These are phyloP conservation scores for Pythium rishiriense DNA, from an alignment of 352 stramenopile species.

Conservation along the genomic window DNA sequence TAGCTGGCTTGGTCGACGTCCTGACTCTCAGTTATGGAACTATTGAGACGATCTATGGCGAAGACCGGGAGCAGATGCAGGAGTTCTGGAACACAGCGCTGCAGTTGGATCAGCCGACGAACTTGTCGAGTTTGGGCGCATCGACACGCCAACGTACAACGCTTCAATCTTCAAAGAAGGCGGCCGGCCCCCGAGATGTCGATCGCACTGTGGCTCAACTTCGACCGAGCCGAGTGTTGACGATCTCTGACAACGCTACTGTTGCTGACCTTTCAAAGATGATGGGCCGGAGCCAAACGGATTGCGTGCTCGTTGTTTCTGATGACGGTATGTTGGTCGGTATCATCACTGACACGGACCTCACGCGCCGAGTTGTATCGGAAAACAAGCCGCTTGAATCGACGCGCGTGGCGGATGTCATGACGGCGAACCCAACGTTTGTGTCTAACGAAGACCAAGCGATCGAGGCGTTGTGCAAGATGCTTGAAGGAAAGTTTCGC, in stretches of 20 bases:
- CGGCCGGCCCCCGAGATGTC: slow-evolving; percentile 60
- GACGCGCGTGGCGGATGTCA: slow-evolving; percentile 73
- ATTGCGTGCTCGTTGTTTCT: slow-evolving; percentile 93
- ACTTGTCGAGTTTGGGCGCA: slow-evolving; percentile 31
- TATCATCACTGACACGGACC: slow-evolving; percentile 95
- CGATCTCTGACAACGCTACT: slow-evolving; percentile 69
- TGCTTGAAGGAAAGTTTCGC: slow-evolving; percentile 89
- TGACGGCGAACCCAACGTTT: slow-evolving; percentile 85
- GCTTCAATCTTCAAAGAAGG: slow-evolving; percentile 42
- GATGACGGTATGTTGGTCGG: slow-evolving; percentile 88
- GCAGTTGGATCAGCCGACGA: slow-evolving; percentile 70
- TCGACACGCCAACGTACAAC: slow-evolving; percentile 52
- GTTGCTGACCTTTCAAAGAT: slow-evolving; percentile 87
- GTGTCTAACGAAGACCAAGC: slow-evolving; percentile 81
- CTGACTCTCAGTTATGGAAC: slow-evolving; percentile 85
- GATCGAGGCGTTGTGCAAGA: slow-evolving; percentile 82
- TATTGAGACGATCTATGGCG: slow-evolving; percentile 86
- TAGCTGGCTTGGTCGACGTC: slow-evolving; percentile 84
- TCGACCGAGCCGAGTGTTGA: slow-evolving; percentile 88
- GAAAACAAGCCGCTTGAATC: slow-evolving; percentile 73
- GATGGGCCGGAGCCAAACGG: slow-evolving; percentile 89
- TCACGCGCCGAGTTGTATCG: slow-evolving; percentile 81
- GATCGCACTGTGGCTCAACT: slow-evolving; percentile 81
- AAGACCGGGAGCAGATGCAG: slow-evolving; percentile 87
- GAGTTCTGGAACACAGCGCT: slow-evolving; percentile 89